A percentile compares a stretch with the other conserved stretches of the same genome.
phyloP scores from a whole-genome alignment of 345 rosid genomes.

The Geranium brycei region DNA sequence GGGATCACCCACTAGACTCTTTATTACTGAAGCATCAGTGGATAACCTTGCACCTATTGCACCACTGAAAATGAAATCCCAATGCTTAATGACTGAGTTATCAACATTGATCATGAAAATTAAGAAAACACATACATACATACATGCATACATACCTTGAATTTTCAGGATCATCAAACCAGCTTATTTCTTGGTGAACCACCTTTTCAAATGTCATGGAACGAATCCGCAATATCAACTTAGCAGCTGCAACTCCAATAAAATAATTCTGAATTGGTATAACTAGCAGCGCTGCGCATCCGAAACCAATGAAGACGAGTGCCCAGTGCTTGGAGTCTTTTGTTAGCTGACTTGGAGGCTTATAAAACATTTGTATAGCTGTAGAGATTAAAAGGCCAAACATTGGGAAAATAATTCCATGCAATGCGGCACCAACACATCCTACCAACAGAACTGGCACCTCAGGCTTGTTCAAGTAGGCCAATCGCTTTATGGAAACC shows the following conservation, averaged over 20 bases:
- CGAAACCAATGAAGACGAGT: constrained; percentile 29
- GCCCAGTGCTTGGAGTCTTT: constrained; percentile 59
- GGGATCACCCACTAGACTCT: constrained; percentile 43
- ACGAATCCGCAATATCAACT: constrained; percentile 54
- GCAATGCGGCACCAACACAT: constrained; percentile 40
- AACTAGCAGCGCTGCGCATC: constrained; percentile 16
- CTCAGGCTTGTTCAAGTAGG: constrained; percentile 64
- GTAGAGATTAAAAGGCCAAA: constrained; percentile 63
- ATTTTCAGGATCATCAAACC: constrained; percentile 73
- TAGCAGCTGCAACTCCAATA: constrained; percentile 75
- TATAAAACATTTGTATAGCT: constrained; percentile 52
- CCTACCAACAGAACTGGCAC: constrained; percentile 42
- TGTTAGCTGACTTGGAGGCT: constrained; percentile 24
- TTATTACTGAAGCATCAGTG: constrained; percentile 43
- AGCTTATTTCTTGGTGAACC: constrained; percentile 75
- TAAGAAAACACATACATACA: too few species aligned
- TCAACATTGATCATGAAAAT: too few species aligned
- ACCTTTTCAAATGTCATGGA: constrained; percentile 57
- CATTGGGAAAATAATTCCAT: constrained; percentile 56
- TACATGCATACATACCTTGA: constrained; percentile 40
- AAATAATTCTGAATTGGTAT: constrained; percentile 55
- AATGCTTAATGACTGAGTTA: too few species aligned
- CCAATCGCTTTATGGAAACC: constrained; percentile 52
- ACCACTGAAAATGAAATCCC: constrained; percentile 25
- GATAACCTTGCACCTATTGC: constrained; percentile 57